These are phyloP conservation scores for Isabelozyma heimii DNA, from an alignment of 805 yeast genomes.

Conservation along the genomic window DNA sequence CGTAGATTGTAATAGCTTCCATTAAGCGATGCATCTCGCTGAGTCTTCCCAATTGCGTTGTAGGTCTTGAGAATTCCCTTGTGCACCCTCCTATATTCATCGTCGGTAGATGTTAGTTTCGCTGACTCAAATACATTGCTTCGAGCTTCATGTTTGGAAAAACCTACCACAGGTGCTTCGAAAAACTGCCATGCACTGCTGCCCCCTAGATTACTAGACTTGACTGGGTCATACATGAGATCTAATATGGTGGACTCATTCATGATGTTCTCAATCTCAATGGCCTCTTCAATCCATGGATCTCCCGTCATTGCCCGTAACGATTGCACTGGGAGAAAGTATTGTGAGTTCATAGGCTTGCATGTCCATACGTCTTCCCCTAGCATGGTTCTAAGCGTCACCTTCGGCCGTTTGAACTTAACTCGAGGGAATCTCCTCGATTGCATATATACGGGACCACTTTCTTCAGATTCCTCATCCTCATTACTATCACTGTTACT, in stretches of 20 bases:
- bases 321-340: constrained; percentile 50
- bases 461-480: constrained; percentile 1
- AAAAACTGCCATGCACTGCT: constrained; percentile 34
- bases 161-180: constrained; percentile 19
- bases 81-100: constrained; percentile 31
- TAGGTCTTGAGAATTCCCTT: constrained; percentile 14
- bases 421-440: constrained; percentile 16
- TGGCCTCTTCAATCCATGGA: constrained; percentile 28
- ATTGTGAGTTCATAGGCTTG: constrained; percentile 32
- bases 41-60: background rate
- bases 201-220: constrained; percentile 35
- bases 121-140: constrained; percentile 7
- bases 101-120: constrained; percentile 25
- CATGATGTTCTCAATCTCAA: constrained; percentile 24
- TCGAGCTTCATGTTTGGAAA: background rate
- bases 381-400: constrained; percentile 31
- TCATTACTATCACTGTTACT: background rate
- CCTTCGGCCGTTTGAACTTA: constrained; percentile 21
- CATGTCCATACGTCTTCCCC: constrained; percentile 57
- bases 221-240: constrained; percentile 35
- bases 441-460: background rate
- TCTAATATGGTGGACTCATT: constrained; percentile 43
- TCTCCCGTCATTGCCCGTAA: constrained; percentile 51
- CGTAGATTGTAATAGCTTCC: background rate
- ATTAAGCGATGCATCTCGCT: background rate